phyloP scores from a whole-genome alignment of 768 basidiomycete genomes.

The Naematelia aurantialba region DNA sequence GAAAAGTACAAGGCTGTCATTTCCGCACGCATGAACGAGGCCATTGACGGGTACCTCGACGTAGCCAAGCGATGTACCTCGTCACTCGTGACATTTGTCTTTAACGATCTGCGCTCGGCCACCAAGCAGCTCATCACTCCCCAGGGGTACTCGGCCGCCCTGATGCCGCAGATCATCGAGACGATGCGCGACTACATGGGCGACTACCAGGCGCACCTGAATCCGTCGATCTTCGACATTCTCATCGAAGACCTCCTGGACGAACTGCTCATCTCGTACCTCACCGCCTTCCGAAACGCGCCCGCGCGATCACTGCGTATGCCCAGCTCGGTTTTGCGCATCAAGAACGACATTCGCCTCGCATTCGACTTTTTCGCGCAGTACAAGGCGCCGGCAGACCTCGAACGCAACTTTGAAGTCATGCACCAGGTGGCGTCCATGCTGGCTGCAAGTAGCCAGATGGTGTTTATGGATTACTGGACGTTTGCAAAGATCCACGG shows the following conservation, averaged over 20 bases:
- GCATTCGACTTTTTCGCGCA: constrained; percentile 76
- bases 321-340: constrained; percentile 75
- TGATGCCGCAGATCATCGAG: constrained; percentile 82
- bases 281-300: constrained; percentile 77
- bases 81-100: constrained; percentile 86
- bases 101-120: constrained; percentile 87
- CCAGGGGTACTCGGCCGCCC: constrained; percentile 78
- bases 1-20: constrained; percentile 83
- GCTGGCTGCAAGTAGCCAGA: constrained; percentile 77
- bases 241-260: constrained; percentile 90
- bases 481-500: constrained; percentile 88
- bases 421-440: constrained; percentile 76
- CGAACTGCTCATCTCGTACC: constrained; percentile 80
- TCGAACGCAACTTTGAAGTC: constrained; percentile 79
- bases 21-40: constrained; percentile 82
- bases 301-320: constrained; percentile 69
- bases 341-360: constrained; percentile 73
- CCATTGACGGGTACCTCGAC: constrained; percentile 96
- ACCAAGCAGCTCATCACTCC: constrained; percentile 75
- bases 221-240: constrained; percentile 82
- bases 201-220: constrained; percentile 90
- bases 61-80: constrained; percentile 97
- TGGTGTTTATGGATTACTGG: constrained; percentile 91
- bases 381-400: constrained; percentile 70
- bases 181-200: constrained; percentile 94